Evolutionary conservation across 2,329 filamentous ascomycete genomes (phyloP).

Genomic region (Alternaria longipes): DNA sequence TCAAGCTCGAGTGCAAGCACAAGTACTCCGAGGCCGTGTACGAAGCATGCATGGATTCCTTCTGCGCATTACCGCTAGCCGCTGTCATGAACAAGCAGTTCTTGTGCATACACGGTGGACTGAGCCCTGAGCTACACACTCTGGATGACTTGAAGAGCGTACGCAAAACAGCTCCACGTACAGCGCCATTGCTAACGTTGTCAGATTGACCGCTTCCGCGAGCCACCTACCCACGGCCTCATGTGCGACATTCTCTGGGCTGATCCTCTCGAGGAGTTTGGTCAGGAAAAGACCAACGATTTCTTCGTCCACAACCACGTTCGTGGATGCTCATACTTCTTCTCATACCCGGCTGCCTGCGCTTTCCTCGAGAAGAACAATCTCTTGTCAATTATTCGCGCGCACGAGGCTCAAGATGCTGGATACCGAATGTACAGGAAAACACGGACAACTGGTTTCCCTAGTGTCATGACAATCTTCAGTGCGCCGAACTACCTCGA

Average conservation of each 20-base stretch:
- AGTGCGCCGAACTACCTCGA: constrained; percentile 98
- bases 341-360: constrained; percentile 96
- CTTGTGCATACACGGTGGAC: constrained; percentile 94
- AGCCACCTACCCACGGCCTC: constrained; percentile 94
- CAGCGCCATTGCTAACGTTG: constrained; percentile 29
- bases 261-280: constrained; percentile 96
- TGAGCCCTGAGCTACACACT: constrained; percentile 95
- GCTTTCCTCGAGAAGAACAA: constrained; percentile 99
- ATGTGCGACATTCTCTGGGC: constrained; percentile 99
- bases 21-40: constrained; percentile 98
- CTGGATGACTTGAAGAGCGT: constrained; percentile 92
- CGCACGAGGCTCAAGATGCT: constrained; percentile 97
- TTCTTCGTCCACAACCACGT: constrained; percentile 99
- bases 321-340: constrained; percentile 98
- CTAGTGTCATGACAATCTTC: constrained; percentile 99
- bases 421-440: constrained; percentile 99
- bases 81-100: constrained; percentile 99
- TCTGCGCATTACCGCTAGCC: constrained; percentile 90
- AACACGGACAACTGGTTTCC: constrained; percentile 96
- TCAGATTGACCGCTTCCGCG: constrained; percentile 95
- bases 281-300: constrained; percentile 97
- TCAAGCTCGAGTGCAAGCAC: constrained; percentile 99
- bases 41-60: constrained; percentile 98
- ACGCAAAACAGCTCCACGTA: constrained; percentile 45
- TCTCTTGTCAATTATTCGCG: constrained; percentile 92